These are phyloP conservation scores for Hirsutella rhossiliensis DNA, from an alignment of 2,329 filamentous ascomycete species.

Conservation along the genomic window DNA sequence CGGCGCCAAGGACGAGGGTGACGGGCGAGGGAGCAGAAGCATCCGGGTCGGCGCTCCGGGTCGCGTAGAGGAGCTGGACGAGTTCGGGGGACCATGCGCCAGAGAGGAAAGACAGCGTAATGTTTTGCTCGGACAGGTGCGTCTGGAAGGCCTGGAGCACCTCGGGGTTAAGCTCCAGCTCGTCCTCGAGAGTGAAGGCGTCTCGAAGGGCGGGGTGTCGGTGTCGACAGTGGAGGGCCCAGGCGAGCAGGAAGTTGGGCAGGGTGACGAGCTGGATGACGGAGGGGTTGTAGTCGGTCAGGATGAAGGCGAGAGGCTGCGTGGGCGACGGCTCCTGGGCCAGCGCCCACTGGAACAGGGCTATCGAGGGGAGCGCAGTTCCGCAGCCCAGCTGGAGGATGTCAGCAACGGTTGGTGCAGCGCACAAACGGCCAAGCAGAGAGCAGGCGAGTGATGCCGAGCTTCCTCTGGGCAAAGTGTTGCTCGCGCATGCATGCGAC, in stretches of 20 bases:
- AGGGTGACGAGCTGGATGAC: slow-evolving; percentile 69
- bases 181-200: slow-evolving; percentile 39
- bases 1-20: slow-evolving; percentile 56
- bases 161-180: slow-evolving; percentile 50
- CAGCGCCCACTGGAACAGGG: slow-evolving; percentile 53
- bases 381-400: slow-evolving; percentile 58
- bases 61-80: slow-evolving; percentile 41
- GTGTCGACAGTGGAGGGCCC: slow-evolving; percentile 37
- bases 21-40: neutral
- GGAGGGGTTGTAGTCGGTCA: slow-evolving; percentile 71
- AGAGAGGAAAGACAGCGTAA: slow-evolving; percentile 56
- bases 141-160: slow-evolving; percentile 46
- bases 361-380: slow-evolving; percentile 60
- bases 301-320: slow-evolving; percentile 41
- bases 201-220: slow-evolving; percentile 24
- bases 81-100: slow-evolving; percentile 63
- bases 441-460: neutral
- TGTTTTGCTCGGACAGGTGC: slow-evolving; percentile 34
- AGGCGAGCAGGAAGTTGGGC: slow-evolving; percentile 65
- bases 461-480: too few species aligned
- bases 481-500: neutral
- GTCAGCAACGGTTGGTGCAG: too few species aligned
- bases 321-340: slow-evolving; percentile 12
- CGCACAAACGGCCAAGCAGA: slow-evolving; percentile 2
- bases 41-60: slow-evolving; percentile 6